These are phyloP conservation scores for Chamaecyparis obtusa DNA, from an alignment of 75 land plant species.

Conservation along the genomic window DNA sequence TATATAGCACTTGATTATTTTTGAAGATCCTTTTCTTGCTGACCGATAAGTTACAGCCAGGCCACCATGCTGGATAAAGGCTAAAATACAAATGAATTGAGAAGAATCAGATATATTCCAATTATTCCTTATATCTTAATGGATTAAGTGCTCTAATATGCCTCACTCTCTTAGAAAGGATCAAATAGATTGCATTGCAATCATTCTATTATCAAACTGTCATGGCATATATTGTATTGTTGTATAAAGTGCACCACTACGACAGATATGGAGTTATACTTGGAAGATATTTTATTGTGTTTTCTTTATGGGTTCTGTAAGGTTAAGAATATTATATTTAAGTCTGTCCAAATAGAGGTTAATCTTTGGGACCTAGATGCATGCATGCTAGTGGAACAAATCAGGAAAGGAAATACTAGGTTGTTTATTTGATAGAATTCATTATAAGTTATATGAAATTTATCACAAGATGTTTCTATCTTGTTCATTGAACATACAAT, in stretches of 20 bases:
- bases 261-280: background rate
- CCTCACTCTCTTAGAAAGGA: background rate
- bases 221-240: background rate
- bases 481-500: constrained; percentile 2
- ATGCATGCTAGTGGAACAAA: background rate
- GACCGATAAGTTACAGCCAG: background rate
- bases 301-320: background rate
- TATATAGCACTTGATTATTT: background rate
- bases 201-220: background rate
- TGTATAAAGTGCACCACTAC: background rate
- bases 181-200: background rate
- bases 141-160: background rate
- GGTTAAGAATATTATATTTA: background rate
- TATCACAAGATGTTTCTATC: constrained; percentile 5
- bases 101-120: background rate
- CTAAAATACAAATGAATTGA: background rate
- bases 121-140: background rate
- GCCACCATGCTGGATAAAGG: background rate
- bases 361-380: background rate
- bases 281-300: background rate
- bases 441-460: background rate
- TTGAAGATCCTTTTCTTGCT: background rate
- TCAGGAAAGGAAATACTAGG: background rate
- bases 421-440: background rate
- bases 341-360: background rate